Conservation (phyloP, 1,284 basidiomycete genomes). For the Pascua sp. region DNA sequence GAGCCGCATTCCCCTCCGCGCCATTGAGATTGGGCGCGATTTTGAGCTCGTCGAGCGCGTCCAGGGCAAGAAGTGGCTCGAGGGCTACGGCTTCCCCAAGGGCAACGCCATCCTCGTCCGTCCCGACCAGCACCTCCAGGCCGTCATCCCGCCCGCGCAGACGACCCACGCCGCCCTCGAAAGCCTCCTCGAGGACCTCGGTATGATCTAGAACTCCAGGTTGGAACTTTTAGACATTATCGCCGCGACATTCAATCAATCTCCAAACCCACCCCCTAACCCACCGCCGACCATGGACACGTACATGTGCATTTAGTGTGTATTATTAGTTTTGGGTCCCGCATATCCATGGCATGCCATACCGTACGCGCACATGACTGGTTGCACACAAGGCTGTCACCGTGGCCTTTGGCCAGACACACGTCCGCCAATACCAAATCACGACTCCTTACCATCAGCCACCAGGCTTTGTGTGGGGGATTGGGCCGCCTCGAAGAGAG, state of each 20-base stretch:
- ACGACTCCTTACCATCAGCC: too few relatives aligned
- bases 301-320: too few relatives aligned
- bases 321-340: too few relatives aligned
- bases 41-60: conserved; percentile 23
- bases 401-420: too few relatives aligned
- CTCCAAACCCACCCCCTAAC: neutral
- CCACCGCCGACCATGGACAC: neutral
- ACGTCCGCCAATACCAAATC: too few relatives aligned
- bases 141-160: neutral
- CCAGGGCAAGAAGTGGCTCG: conserved; percentile 15
- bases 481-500: too few relatives aligned
- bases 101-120: conserved; percentile 16
- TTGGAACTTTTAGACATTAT: neutral
- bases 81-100: conserved; percentile 15
- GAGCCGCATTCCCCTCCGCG: conserved; percentile 1
- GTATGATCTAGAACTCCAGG: neutral
- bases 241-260: neutral
- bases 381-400: too few relatives aligned
- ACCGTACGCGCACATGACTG: too few relatives aligned
- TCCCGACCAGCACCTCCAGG: conserved; percentile 25
- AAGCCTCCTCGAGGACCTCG: neutral
- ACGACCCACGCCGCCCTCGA: neutral
- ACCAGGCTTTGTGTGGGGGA: too few relatives aligned
- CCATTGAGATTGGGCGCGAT: conserved; percentile 17
- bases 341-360: too few relatives aligned